phyloP scores from a whole-genome alignment of 2,329 filamentous ascomycete genomes.

The Colletotrichum sp. region DNA sequence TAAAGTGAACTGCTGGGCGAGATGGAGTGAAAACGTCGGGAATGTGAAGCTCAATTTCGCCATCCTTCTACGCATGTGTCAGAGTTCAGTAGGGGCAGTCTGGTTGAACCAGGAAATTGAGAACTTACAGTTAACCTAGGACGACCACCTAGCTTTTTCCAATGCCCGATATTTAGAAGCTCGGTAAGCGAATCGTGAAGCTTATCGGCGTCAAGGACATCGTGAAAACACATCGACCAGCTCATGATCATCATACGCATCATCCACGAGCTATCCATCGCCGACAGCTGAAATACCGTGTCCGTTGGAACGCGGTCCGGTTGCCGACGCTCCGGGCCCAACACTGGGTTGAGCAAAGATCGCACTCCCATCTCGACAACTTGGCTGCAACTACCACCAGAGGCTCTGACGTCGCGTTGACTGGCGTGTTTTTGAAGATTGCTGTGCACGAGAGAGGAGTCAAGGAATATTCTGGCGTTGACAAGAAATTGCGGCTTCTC shows the following conservation, averaged over 20 bases:
- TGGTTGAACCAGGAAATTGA: background rate
- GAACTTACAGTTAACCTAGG: conserved; percentile 28
- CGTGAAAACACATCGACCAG: conserved; percentile 46
- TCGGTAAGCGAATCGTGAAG: conserved; percentile 38
- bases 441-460: background rate
- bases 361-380: background rate
- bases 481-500: background rate
- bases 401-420: background rate
- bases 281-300: conserved; percentile 28
- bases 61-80: background rate
- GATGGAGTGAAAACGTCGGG: background rate
- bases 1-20: conserved; percentile 11
- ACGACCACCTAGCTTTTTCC: conserved; percentile 51
- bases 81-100: background rate
- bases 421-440: background rate
- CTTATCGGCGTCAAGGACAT: conserved; percentile 46
- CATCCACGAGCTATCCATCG: conserved; percentile 34
- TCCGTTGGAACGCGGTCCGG: background rate
- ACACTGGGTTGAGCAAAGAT: conserved; percentile 2
- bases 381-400: background rate
- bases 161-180: conserved; percentile 46
- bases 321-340: background rate
- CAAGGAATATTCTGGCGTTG: background rate
- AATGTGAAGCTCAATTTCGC: conserved; percentile 9
- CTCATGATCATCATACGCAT: conserved; percentile 31